These are phyloP conservation scores for Kodamaea neixiangensis DNA, from an alignment of 805 yeast species.

Conservation along the genomic window DNA sequence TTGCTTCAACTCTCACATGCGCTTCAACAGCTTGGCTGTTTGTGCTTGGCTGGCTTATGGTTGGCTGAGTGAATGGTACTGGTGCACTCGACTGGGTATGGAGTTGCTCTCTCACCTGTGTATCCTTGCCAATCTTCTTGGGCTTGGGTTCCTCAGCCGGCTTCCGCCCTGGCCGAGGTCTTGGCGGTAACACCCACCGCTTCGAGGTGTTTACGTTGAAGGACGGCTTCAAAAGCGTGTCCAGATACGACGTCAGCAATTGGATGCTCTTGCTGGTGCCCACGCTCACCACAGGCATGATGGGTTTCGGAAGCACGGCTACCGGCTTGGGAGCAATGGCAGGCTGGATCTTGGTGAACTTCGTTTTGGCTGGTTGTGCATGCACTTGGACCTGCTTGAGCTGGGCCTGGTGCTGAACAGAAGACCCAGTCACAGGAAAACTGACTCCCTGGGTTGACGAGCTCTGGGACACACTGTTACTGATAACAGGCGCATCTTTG, in stretches of 20 bases:
- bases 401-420: neutral
- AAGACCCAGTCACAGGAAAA: neutral
- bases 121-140: neutral
- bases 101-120: neutral
- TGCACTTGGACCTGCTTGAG: neutral
- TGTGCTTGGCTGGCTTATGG: neutral
- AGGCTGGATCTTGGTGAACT: slow-evolving; percentile 39
- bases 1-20: neutral
- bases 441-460: slow-evolving; percentile 4
- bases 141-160: slow-evolving; percentile 21
- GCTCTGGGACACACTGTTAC: neutral
- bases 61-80: neutral
- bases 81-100: neutral
- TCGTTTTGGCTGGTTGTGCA: slow-evolving; percentile 11
- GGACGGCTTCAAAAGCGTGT: slow-evolving; percentile 15
- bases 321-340: slow-evolving; percentile 42
- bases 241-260: slow-evolving; percentile 16
- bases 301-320: slow-evolving; percentile 30
- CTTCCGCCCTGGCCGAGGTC: slow-evolving; percentile 45
- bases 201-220: slow-evolving; percentile 39
- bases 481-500: neutral
- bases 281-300: slow-evolving; percentile 20
- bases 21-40: neutral
- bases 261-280: slow-evolving; percentile 16
- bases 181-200: slow-evolving; percentile 43